Evolutionary conservation across 129 eudicot genomes (phyloP).

Genomic region (Flaveria trinervia): DNA sequence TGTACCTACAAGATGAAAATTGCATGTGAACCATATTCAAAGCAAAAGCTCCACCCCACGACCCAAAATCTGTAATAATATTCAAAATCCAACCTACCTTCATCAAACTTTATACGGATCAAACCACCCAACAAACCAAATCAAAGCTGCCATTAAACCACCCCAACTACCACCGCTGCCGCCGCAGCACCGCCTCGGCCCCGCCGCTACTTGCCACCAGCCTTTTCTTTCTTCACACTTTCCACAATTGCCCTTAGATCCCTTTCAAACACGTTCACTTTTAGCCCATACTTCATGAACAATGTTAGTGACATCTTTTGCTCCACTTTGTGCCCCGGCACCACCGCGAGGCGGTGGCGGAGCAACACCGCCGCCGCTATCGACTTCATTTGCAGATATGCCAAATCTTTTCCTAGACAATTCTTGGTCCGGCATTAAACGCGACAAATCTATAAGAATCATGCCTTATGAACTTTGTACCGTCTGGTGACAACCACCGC

Average conservation of each 20-base stretch:
- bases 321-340: constrained; percentile 69
- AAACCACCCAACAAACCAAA: constrained; percentile 37
- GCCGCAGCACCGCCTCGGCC: not conserved
- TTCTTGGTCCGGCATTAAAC: constrained; percentile 83
- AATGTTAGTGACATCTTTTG: constrained; percentile 87
- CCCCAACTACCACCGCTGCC: constrained; percentile 21
- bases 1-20: constrained; percentile 45
- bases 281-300: constrained; percentile 82
- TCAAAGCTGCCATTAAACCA: constrained; percentile 33
- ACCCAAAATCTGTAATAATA: constrained; percentile 27
- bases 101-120: constrained; percentile 41
- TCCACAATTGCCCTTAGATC: constrained; percentile 44
- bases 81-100: constrained; percentile 43
- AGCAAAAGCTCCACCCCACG: constrained; percentile 33
- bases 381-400: constrained; percentile 83
- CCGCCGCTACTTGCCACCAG: constrained; percentile 23
- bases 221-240: constrained; percentile 29
- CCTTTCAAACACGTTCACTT: constrained; percentile 61
- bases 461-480: constrained; percentile 53
- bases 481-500: constrained; percentile 62
- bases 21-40: constrained; percentile 45
- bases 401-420: constrained; percentile 82
- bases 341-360: constrained; percentile 67
- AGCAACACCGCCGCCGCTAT: constrained; percentile 78
- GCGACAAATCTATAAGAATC: constrained; percentile 70